A percentile compares a stretch with the other conserved stretches of the same genome.
Conservation (phyloP, 768 basidiomycete genomes). For the Tulasnella sp. region DNA sequence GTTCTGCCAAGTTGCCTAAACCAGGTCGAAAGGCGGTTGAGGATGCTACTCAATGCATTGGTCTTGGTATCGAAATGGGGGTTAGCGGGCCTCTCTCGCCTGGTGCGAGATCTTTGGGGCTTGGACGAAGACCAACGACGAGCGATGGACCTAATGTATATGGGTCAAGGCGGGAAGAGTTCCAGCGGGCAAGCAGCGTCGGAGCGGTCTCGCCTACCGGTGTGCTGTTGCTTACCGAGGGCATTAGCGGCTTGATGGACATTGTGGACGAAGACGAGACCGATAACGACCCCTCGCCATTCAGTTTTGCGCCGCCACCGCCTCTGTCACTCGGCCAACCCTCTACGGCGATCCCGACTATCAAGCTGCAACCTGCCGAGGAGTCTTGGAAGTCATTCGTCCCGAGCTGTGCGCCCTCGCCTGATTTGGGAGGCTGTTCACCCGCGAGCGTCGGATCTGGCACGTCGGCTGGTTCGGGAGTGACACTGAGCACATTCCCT, state of each 20-base stretch:
- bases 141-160: background rate
- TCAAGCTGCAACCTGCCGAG: background rate
- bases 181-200: conserved; percentile 5
- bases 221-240: background rate
- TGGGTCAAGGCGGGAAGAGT: background rate
- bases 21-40: background rate
- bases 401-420: background rate
- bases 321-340: background rate
- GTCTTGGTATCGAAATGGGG: background rate
- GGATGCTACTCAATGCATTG: background rate
- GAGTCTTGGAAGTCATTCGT: background rate
- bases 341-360: background rate
- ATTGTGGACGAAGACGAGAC: background rate
- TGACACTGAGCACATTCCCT: background rate
- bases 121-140: background rate
- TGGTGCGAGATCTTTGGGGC: background rate
- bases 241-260: conserved; percentile 8
- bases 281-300: background rate
- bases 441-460: no score
- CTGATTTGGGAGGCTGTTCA: no score
- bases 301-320: background rate
- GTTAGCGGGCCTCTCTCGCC: background rate
- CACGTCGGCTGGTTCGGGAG: no score
- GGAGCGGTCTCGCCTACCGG: background rate
- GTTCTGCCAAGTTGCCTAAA: background rate